A percentile compares a stretch with the other conserved stretches of the same genome.
Evolutionary conservation across 345 rosid genomes (phyloP).

Genomic region (Salix exigua): DNA sequence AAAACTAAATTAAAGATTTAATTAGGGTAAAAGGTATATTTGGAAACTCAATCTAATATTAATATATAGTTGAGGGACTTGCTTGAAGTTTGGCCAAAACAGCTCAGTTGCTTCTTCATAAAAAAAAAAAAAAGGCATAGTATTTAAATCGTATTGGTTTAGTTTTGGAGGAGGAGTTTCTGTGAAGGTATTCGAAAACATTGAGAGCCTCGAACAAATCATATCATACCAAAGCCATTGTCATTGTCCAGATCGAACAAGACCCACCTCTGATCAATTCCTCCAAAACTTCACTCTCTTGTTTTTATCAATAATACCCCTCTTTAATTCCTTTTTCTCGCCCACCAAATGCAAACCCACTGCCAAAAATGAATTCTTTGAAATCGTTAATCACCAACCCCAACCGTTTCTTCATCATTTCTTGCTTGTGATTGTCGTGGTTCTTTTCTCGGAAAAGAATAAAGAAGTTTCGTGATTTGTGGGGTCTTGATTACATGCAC

Average conservation of each 20-base stretch:
- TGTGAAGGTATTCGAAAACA: background rate
- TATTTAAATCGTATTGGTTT: no score
- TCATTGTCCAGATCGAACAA: constrained; percentile 32
- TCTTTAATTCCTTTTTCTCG: constrained; percentile 4
- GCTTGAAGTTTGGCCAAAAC: background rate
- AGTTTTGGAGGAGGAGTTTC: background rate
- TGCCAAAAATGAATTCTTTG: background rate
- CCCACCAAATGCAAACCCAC: constrained; percentile 15
- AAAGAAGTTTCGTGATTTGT: constrained; percentile 9
- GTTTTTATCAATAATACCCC: background rate
- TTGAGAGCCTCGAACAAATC: constrained; percentile 21
- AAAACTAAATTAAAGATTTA: background rate
- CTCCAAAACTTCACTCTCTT: constrained; percentile 3
- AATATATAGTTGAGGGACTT: background rate
- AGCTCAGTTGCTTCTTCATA: background rate
- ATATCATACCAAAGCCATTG: constrained; percentile 21
- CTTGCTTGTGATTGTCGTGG: constrained; percentile 7
- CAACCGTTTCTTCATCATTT: background rate
- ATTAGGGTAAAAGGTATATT: background rate
- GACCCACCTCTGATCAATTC: constrained; percentile 1
- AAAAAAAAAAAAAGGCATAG: background rate
- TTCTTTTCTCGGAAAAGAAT: constrained; percentile 6
- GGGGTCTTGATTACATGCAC: constrained; percentile 29
- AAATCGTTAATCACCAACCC: background rate
- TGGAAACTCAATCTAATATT: background rate